phyloP scores from a whole-genome alignment of 257 asterid genomes.

The Haberlea rhodopensis region DNA sequence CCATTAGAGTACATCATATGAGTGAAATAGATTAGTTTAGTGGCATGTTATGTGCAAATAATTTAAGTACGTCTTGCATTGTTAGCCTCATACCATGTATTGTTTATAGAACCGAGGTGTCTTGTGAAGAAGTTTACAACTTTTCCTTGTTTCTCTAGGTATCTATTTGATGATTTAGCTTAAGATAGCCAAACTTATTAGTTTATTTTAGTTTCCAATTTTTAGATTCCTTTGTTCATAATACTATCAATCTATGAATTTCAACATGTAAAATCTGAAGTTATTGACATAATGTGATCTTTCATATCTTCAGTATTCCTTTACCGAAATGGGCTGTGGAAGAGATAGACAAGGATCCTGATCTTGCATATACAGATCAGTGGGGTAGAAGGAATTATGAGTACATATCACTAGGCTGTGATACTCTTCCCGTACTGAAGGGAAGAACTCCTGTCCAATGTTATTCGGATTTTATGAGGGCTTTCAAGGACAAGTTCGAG shows the following conservation, averaged over 20 bases:
- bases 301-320: constrained; percentile 61
- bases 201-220: too few relatives aligned
- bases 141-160: too few relatives aligned
- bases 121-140: too few relatives aligned
- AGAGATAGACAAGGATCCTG: constrained; percentile 84
- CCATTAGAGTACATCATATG: too few relatives aligned
- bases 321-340: constrained; percentile 87
- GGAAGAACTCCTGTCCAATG: constrained; percentile 92
- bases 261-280: not conserved
- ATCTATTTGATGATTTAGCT: too few relatives aligned
- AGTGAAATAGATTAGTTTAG: too few relatives aligned
- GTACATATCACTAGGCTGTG: constrained; percentile 88
- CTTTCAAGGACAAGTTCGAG: constrained; percentile 72
- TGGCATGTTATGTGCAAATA: too few relatives aligned
- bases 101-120: too few relatives aligned
- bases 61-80: too few relatives aligned
- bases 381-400: constrained; percentile 95
- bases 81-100: too few relatives aligned
- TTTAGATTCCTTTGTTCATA: not conserved
- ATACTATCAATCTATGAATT: not conserved
- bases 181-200: too few relatives aligned
- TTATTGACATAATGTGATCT: not conserved
- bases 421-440: constrained; percentile 78
- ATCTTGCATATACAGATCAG: constrained; percentile 90
- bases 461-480: constrained; percentile 79